A percentile compares a stretch with the other conserved stretches of the same genome.
Evolutionary conservation across 371 early-diverging fungal genomes (phyloP).

Genomic region (Polyrhizophydium stewartii): DNA sequence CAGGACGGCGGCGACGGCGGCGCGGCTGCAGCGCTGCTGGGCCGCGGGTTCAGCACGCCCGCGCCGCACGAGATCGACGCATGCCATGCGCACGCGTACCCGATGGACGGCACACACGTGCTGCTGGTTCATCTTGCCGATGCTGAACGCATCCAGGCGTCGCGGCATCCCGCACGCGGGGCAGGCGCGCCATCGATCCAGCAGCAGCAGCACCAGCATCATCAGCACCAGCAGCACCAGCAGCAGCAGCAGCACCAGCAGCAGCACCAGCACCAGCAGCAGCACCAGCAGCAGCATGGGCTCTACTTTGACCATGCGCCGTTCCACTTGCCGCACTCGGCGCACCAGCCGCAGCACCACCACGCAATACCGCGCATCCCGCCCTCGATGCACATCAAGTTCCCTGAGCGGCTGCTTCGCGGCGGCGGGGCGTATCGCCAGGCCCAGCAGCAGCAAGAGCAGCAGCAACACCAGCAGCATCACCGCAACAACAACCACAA

Average conservation of each 20-base stretch:
- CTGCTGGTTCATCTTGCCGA: neutral
- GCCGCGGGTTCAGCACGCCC: too few species aligned
- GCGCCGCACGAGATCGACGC: too few species aligned
- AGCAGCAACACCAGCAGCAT: too few species aligned
- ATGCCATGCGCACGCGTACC: neutral
- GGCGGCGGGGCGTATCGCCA: too few species aligned
- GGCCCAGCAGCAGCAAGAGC: too few species aligned
- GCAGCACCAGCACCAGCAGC: neutral
- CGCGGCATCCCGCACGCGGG: too few species aligned
- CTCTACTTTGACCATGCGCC: neutral
- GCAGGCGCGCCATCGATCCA: too few species aligned
- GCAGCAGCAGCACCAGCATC: neutral
- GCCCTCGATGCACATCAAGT: neutral
- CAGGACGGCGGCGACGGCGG: too few species aligned
- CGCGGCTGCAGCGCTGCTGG: too few species aligned
- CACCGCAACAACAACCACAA: too few species aligned
- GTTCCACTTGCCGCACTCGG: neutral
- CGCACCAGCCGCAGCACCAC: neutral
- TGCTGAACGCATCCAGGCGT: neutral
- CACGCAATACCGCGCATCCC: slow-evolving; percentile 1
- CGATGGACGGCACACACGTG: neutral
- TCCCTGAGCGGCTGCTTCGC: neutral
- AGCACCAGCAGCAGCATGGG: neutral
- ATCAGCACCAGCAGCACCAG: neutral
- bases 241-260: neutral